A percentile compares a stretch with the other conserved stretches of the same genome.
Evolutionary conservation across 2,329 filamentous ascomycete genomes (phyloP).

Genomic region (Leptographium wingfieldii): DNA sequence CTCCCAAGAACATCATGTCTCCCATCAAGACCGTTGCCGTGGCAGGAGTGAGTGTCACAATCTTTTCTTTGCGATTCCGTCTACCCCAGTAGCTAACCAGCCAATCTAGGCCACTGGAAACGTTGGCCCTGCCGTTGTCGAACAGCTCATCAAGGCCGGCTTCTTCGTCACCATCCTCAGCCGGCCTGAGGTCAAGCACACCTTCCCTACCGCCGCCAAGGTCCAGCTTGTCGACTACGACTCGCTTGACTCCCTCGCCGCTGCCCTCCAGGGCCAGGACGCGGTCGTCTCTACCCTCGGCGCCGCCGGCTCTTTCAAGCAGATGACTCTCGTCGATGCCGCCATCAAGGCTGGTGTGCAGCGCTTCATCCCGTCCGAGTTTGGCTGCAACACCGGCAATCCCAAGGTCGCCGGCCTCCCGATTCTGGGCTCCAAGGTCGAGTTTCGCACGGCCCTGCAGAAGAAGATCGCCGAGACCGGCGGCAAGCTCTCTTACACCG

Average conservation of each 20-base stretch:
- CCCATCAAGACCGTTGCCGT: slow-evolving; percentile 1
- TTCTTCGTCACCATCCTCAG: slow-evolving; percentile 40
- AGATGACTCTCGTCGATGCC: slow-evolving; percentile 40
- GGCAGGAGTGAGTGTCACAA: not conserved
- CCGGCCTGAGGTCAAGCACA: slow-evolving; percentile 22
- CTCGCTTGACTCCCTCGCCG: slow-evolving; percentile 28
- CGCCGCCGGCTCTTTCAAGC: slow-evolving; percentile 16
- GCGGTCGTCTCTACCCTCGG: slow-evolving; percentile 1
- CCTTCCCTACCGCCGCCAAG: slow-evolving; percentile 30
- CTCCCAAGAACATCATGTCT: not conserved
- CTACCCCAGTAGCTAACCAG: not conserved
- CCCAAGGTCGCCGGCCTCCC: slow-evolving; percentile 15
- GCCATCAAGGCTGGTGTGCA: slow-evolving; percentile 40
- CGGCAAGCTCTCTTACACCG: slow-evolving; percentile 6
- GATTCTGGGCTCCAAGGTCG: slow-evolving; percentile 18
- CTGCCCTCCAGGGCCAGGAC: slow-evolving; percentile 41
- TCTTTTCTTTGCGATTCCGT: too few relatives aligned
- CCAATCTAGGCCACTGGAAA: slow-evolving; percentile 28
- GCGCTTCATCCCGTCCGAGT: slow-evolving; percentile 43
- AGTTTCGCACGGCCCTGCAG: slow-evolving; percentile 16
- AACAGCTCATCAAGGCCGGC: slow-evolving; percentile 30
- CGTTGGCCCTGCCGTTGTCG: slow-evolving; percentile 25
- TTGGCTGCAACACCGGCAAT: slow-evolving; percentile 23
- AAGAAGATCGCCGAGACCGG: slow-evolving; percentile 13
- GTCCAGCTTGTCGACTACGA: slow-evolving; percentile 31